Evolutionary conservation across 306 rosid species (phyloP), one percentile per base, ranked within the genome.

Genomic region (Heteromeles arbutifolia): DNA sequence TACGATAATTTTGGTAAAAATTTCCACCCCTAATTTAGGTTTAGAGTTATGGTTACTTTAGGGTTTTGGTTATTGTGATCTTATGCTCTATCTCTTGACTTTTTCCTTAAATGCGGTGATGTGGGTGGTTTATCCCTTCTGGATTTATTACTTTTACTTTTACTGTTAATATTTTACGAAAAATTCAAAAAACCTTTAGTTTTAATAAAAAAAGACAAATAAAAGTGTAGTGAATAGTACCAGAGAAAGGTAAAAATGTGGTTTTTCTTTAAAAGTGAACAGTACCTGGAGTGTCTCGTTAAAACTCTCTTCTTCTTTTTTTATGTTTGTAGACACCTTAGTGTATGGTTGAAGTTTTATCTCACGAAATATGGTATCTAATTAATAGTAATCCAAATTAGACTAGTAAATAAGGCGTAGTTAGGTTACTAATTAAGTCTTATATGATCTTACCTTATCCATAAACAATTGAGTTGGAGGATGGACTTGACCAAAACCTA

Each of bases 401-500:
- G 28, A 21, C 15, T 10, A 6, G 6, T 57, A 24, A 57, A 3
- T 57, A 22, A 6, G 15, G 63, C 29, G 6, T 24, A 1, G 29
- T 57, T 57, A 57, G 63, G 63, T 57, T 34, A 34, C 15, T 4
- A n/a, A 56, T 56, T 56, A 53, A 8, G 37, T 32, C 37, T 18
- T 21, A 39, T 8, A 39, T 6, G 37, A 52, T 18, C 11, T 56
- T n/a, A 56, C 8, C 21, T 41, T 15, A 43, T 68, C n/a, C 22
- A 43, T 43, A 59, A 59, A 18, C 65, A 25, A 39, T 39, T 4
- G 43, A 39, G 54, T 15, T 48, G 54, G 54, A 15, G 54, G 54
- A 21, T 19, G 1, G 10, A 24, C 53, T 3, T 18, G 76, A 59
- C 67, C 69, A 45, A 37, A 79, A 69, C 85, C 75, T 77, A 77